Percentiles rank a stretch among this genome's conserved stretches.
These are phyloP conservation scores for Huntiella moniliformis DNA, from an alignment of 2,329 filamentous ascomycete species.

Conservation along the genomic window DNA sequence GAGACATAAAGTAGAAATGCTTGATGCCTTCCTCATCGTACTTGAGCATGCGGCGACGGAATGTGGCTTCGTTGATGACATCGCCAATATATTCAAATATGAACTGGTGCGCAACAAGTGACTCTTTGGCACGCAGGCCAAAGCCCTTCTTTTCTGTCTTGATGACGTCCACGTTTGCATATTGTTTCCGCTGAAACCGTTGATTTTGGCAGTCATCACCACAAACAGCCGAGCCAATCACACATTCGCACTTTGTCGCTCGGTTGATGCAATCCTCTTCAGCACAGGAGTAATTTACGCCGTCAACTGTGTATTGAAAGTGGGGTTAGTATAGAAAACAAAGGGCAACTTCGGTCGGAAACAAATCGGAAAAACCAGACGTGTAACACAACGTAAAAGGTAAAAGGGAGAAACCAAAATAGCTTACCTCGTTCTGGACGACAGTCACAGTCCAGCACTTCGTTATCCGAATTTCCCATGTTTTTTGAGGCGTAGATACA, in stretches of 20 bases:
- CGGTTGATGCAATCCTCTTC: conserved; percentile 98
- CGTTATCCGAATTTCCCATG: conserved; percentile 80
- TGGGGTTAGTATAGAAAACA: background rate
- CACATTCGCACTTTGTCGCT: conserved; percentile 93
- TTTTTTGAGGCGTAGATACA: conserved; percentile 86
- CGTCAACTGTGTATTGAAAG: conserved; percentile 27
- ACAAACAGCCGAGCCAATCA: conserved; percentile 58
- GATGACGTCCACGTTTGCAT: conserved; percentile 83
- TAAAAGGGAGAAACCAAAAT: background rate
- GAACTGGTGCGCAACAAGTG: conserved; percentile 70
- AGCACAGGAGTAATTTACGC: conserved; percentile 68
- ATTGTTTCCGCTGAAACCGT: conserved; percentile 78
- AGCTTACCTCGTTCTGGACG: conserved; percentile 82
- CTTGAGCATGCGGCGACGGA: conserved; percentile 74
- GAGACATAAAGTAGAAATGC: conserved; percentile 99
- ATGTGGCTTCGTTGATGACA: conserved; percentile 83
- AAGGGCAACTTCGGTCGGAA: no score
- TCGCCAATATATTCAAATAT: conserved; percentile 98
- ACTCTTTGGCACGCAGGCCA: conserved; percentile 63
- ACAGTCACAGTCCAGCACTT: conserved; percentile 85
- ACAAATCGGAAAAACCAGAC: no score
- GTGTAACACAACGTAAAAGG: no score
- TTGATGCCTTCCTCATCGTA: conserved; percentile 96
- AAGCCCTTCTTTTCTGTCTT: conserved; percentile 97
- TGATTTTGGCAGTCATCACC: conserved; percentile 81